Percentiles rank a stretch among this genome's conserved stretches.
Conservation (phyloP, 257 asterid genomes). For the Lantana camara region DNA sequence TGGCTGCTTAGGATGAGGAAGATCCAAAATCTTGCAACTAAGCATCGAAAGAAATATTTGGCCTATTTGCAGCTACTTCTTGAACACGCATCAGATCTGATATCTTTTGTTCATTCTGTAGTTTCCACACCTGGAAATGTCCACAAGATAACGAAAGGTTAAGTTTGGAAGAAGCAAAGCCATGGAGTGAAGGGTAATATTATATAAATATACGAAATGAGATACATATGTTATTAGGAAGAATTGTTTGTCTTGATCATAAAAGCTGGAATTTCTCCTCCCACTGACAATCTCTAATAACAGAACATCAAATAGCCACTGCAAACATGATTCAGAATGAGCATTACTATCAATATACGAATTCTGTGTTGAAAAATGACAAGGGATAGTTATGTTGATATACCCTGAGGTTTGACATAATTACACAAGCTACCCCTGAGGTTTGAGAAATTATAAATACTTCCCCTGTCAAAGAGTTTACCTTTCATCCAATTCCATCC, state of each 20-base stretch:
- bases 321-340: constrained; percentile 3
- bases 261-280: constrained; percentile 19
- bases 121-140: constrained; percentile 37
- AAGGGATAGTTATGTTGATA: too few species aligned
- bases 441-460: too few species aligned
- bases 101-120: constrained; percentile 38
- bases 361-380: too few species aligned
- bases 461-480: too few species aligned
- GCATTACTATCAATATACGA: neutral
- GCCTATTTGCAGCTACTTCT: constrained; percentile 50
- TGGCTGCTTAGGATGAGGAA: constrained; percentile 36
- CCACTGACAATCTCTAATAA: constrained; percentile 40
- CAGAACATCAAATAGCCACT: constrained; percentile 51
- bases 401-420: too few species aligned
- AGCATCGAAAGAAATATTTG: constrained; percentile 54
- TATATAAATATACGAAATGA: neutral
- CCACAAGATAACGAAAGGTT: neutral
- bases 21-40: constrained; percentile 34
- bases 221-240: constrained; percentile 55
- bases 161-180: neutral
- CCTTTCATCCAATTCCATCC: too few species aligned
- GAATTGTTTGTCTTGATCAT: constrained; percentile 35
- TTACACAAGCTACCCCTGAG: too few species aligned
- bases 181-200: neutral
- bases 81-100: constrained; percentile 42